These are phyloP conservation scores for Staphylotrichum tortipilum DNA, from an alignment of 495 filamentous ascomycete species.

Conservation along the genomic window DNA sequence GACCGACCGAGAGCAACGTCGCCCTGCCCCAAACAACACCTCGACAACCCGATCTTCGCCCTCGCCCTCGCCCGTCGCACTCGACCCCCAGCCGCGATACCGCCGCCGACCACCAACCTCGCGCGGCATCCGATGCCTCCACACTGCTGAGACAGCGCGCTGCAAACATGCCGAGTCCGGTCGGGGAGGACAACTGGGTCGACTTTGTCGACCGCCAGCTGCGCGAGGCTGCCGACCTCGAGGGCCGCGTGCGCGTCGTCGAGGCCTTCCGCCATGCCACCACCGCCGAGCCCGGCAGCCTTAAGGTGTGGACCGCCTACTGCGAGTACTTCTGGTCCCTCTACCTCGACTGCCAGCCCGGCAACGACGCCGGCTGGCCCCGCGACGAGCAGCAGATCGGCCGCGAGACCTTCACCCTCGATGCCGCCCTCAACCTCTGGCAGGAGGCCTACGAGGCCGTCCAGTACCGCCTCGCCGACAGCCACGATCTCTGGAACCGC, in stretches of 20 bases:
- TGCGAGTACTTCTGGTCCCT: constrained; percentile 78
- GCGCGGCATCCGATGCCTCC: constrained; percentile 20
- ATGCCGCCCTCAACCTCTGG: constrained; percentile 70
- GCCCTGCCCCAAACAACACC: too few relatives aligned
- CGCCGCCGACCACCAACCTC: not conserved
- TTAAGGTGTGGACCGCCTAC: constrained; percentile 80
- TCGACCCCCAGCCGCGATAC: not conserved
- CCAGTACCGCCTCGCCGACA: constrained; percentile 73
- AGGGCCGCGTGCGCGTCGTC: constrained; percentile 60
- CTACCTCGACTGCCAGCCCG: constrained; percentile 54
- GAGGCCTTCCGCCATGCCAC: constrained; percentile 76
- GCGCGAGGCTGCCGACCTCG: constrained; percentile 42
- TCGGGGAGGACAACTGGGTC: constrained; percentile 49
- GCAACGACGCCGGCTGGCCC: constrained; percentile 53
- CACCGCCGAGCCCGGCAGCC: constrained; percentile 71
- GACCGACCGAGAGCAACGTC: too few relatives aligned
- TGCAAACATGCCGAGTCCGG: constrained; percentile 42
- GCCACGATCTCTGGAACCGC: constrained; percentile 81
- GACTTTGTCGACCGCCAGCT: constrained; percentile 44
- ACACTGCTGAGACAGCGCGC: constrained; percentile 10
- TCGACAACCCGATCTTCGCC: not conserved
- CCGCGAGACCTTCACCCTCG: constrained; percentile 69
- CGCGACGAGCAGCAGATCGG: constrained; percentile 69
- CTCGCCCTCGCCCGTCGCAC: not conserved
- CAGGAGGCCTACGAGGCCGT: constrained; percentile 68